Base-by-base conservation (phyloP, 2,329 filamentous ascomycete species). In the Botrytis elliptica region DNA sequence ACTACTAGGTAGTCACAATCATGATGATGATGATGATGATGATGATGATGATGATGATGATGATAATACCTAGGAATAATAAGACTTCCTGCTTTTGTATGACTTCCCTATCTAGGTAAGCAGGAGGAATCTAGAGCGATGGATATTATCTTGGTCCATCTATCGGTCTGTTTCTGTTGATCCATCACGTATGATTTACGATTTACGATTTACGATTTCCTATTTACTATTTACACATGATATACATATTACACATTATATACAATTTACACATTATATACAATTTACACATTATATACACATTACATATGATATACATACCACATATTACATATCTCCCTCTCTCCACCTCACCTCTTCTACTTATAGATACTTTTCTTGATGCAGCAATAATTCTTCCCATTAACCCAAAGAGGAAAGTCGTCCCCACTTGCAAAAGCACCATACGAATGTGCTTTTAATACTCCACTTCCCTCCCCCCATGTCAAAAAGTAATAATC, bases 401-500 rank as follows among this genome's bases (percentile, higher is more conserved):
- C 1, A 16, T 42, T 68, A 68, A 25, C 66, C 49, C 4, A 42
- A 68, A 3, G n/a, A 68, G 66, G 66, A 68, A 68, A 57, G 66
- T 57, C 36, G 25, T 68, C n/a, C 42, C 62, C 40, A 64, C 62
- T n/a, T 44, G 62, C 62, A 64, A 64, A 64, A 33, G 33, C 33
- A 33, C n/a, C 46, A 55, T 49, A 20, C 52, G 52, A 57, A 57
- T 57, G 52, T 57, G 52, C 52, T 57, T 57, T 57, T 57, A 4
- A 57, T 22, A 55, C 62, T 65, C 40, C 62, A 46, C 62, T 65
- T 44, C 46, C 18, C 40, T 40, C 65, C 42, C 42, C 42, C 42
- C 65, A 55, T 67, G 65, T 55, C 65, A 67, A 55, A 67, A 67
- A 67, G 65, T 40, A 55, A 67, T 55, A 55, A 67, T 55, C 44